Evolutionary conservation across 73 alveolate genomes (phyloP).

Genomic region (Paramecium biaurelia): DNA sequence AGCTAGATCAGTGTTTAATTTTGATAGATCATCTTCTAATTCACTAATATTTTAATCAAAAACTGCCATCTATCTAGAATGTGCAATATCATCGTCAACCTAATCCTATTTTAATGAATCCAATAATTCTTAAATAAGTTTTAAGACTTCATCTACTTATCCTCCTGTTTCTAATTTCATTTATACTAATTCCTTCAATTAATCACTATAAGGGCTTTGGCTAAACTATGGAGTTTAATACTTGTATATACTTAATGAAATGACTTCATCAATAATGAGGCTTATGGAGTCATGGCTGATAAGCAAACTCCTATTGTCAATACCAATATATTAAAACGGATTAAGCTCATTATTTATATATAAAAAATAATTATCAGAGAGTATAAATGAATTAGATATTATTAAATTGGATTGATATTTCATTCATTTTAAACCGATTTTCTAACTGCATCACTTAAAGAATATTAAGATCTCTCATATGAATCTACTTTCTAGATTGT

Average conservation of each 20-base stretch:
- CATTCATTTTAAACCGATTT: slow-evolving; percentile 30
- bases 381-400: not conserved
- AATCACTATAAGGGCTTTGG: not conserved
- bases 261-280: not conserved
- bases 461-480: slow-evolving; percentile 11
- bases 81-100: slow-evolving; percentile 2
- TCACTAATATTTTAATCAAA: not conserved
- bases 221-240: not conserved
- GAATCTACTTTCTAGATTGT: not conserved
- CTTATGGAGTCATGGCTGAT: slow-evolving; percentile 1
- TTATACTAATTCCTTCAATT: slow-evolving; percentile 13
- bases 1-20: not conserved
- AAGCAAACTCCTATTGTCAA: not conserved
- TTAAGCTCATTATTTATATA: slow-evolving; percentile 23
- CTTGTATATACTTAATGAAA: not conserved
- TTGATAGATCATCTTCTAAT: slow-evolving; percentile 22
- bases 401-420: not conserved
- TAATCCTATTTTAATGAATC: slow-evolving; percentile 8
- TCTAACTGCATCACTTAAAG: slow-evolving; percentile 45
- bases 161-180: slow-evolving; percentile 28
- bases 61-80: slow-evolving; percentile 15
- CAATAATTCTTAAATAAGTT: slow-evolving; percentile 21
- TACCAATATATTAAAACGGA: slow-evolving; percentile 36
- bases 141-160: slow-evolving; percentile 32
- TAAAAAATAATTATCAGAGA: not conserved